Base-by-base conservation (phyloP, 345 rosid species). In the Melaleuca alternifolia region DNA sequence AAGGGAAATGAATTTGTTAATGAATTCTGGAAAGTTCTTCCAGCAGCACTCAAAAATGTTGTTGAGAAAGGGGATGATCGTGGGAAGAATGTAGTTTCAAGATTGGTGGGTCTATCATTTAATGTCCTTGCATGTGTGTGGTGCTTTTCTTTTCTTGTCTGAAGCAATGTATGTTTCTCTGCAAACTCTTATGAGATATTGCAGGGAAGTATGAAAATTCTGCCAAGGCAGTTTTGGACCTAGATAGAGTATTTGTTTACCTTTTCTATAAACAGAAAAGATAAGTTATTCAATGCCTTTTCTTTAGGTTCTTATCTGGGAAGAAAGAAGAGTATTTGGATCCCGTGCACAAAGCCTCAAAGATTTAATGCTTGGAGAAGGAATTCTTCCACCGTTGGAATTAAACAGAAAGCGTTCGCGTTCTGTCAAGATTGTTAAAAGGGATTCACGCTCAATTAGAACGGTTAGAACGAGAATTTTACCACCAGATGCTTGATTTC, bases 11-110 rank as follows among this genome's bases (percentile, higher is more conserved):
- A 97, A 89, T 97, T 97, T 62, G 98, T 97, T 53, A 86, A 91
- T 3, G 98, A 94, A 91, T 97, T 97, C 82, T 97, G 99, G 98
- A 97, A 95, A 89, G 96, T 95, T 87, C 99, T 97, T 89, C 99
- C 98, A 1, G 87, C 91, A 50, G 98, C 99, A 83, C 93, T 97
- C 3, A 97, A 94, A 91, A 96, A 94, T 86, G 91, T 97, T 85
- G 83, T 83, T 53, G 90, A 92, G 86, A 93, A 94, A 50, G 97
- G 97, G 8, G 98, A 96, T 91, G 99, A 94, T 84, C 93, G 88
- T 83, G 99, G 93, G 77, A 97, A 94, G 94, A 92, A 85, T 48
- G 96, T 90, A 1, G 99, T 94, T 84, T 93, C 98, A 16, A 94
- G 97, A 91, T 89, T 95, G 95, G 98, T 95, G 90, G 54, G 85